phyloP scores from a whole-genome alignment of 306 rosid species.

The Castanea crenata region DNA sequence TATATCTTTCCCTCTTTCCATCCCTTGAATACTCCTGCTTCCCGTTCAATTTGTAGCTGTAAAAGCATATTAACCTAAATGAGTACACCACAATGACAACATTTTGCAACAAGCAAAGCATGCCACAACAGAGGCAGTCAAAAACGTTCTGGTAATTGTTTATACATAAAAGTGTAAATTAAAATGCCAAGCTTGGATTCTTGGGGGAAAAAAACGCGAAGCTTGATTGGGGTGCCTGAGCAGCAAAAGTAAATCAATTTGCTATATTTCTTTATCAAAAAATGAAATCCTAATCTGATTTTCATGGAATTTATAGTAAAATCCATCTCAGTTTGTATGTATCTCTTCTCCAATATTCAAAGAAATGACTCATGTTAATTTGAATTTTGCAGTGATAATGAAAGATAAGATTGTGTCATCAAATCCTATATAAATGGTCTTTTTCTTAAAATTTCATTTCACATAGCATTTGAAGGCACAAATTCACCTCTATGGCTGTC shows the following conservation, averaged over 20 bases:
- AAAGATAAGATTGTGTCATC: background rate
- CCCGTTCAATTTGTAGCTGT: conserved; percentile 87
- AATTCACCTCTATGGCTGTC: background rate
- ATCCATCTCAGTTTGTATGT: background rate
- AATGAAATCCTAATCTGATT: background rate
- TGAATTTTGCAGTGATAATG: background rate
- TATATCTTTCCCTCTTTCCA: conserved; percentile 93
- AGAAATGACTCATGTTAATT: background rate
- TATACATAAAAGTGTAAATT: background rate
- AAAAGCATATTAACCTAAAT: conserved; percentile 17
- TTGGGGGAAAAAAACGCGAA: no score
- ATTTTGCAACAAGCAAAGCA: background rate
- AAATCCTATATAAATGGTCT: background rate
- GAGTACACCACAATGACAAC: background rate
- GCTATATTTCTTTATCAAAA: background rate
- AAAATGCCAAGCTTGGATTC: no score
- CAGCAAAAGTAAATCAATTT: background rate
- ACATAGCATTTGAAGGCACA: background rate
- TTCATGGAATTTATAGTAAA: background rate
- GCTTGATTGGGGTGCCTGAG: background rate
- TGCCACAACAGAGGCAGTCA: conserved; percentile 11
- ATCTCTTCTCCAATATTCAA: background rate
- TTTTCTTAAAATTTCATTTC: background rate
- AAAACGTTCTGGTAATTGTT: background rate
- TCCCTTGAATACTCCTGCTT: conserved; percentile 82